Base-by-base conservation (phyloP, 495 filamentous ascomycete genomes). In the Neurospora hispaniola region DNA sequence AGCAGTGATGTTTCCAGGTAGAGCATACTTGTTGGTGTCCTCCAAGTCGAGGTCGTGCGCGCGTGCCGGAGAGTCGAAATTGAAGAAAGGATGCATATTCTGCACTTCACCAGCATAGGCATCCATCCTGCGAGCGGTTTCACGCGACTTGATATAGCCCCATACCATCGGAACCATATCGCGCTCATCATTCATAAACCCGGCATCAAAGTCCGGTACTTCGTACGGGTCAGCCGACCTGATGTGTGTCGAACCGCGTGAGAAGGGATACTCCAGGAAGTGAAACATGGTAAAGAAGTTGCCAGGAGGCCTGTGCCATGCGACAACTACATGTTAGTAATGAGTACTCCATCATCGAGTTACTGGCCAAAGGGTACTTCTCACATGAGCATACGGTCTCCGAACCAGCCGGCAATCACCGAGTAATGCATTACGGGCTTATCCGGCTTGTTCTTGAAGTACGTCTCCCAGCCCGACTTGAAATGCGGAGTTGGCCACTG, bases 221-320 rank as follows among this genome's bases (percentile, higher is more conserved):
- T 90, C 91, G 77, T 94, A 94, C 12, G 90, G 90, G 71, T 92
- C 88, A 0, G 91, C 80, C 0, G 88, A 91, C 40, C 87, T 85
- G 80, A 95, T 92, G 78, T 94, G 89, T 9, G 87, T 92, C 59
- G 80, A 88, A 10, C 92, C 92, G 74, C 92, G 90, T 44, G 88
- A 91, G 86, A 94, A 94, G 14, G 92, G 91, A 75, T 94, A 94
- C 82, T 93, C 90, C 71, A 93, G 80, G 86, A 94, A 94, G 77
- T 94, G 91, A 85, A 94, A 94, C 91, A 94, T 94, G 73, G 88
- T 91, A 84, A 94, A 94, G 85, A 94, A 94, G 73, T 94, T 93
- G 62, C 91, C 92, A 38, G 75, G 74, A 5, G 76, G 91, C 80
- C 80, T 84, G 41, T 31, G 27, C 27, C 27, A 31, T 5, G 18